phyloP scores from a whole-genome alignment of 345 rosid species.

The Cochlearia excelsa region DNA sequence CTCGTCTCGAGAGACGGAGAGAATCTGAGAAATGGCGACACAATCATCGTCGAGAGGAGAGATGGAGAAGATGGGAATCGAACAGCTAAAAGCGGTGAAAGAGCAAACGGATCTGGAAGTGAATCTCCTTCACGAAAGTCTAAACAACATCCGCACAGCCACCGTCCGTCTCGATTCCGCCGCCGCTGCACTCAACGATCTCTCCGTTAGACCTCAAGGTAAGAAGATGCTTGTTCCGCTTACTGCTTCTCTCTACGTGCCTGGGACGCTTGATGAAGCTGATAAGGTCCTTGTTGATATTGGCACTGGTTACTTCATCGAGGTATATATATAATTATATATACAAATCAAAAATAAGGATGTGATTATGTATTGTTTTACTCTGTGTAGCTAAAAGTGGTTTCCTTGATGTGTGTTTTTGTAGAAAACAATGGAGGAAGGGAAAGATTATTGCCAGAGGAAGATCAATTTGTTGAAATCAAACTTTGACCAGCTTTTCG shows the following conservation, averaged over 20 bases:
- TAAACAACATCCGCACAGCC: slow-evolving; percentile 94
- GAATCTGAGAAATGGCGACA: background rate
- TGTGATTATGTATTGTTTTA: slow-evolving; percentile 4
- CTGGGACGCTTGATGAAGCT: slow-evolving; percentile 80
- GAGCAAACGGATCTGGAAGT: slow-evolving; percentile 89
- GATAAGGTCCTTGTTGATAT: slow-evolving; percentile 82
- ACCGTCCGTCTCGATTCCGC: slow-evolving; percentile 81
- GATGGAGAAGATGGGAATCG: slow-evolving; percentile 83
- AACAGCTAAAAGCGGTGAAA: slow-evolving; percentile 80
- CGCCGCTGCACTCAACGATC: slow-evolving; percentile 75
- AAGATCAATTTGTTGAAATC: slow-evolving; percentile 90
- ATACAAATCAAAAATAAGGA: too few species aligned
- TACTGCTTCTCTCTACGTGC: slow-evolving; percentile 89
- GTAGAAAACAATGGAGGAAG: slow-evolving; percentile 89
- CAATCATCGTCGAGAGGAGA: slow-evolving; percentile 39
- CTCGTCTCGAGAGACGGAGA: background rate
- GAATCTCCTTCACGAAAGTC: slow-evolving; percentile 87
- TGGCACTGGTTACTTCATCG: slow-evolving; percentile 97
- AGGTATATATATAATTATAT: slow-evolving; percentile 41
- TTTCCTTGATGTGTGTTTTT: too few species aligned
- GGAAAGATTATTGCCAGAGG: slow-evolving; percentile 90
- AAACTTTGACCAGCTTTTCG: slow-evolving; percentile 89
- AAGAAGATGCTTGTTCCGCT: slow-evolving; percentile 89
- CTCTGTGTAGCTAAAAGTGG: too few species aligned
- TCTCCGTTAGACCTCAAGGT: slow-evolving; percentile 76